Base-by-base conservation (phyloP, 2,329 filamentous ascomycete genomes). In the Penicillium sp. region DNA sequence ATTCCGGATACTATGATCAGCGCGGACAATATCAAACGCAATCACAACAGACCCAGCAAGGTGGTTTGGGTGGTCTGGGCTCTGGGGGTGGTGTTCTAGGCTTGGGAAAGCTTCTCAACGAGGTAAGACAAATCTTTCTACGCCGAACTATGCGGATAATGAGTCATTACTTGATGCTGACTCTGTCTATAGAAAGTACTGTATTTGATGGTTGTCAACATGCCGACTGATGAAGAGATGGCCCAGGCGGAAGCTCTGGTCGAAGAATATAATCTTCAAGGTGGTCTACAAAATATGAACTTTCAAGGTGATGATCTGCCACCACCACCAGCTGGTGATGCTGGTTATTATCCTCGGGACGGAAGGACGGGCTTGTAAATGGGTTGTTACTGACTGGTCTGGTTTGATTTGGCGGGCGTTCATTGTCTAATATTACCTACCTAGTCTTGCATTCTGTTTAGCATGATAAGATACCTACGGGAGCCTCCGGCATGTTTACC, bases 131-230 rank as follows among this genome's bases (percentile, higher is more conserved):
- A 35, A 16, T 5, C 14, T 16, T 35, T 35, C 8, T 3, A 12
- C 28, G 28, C 3, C 28, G 28, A 3, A 16, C 11, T 35, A 16
- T 35, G n/a, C n/a, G n/a, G n/a, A n/a, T 16, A 14, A 5, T 14
- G 14, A 35, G 2, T 35, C 6, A 14, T 14, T 35, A 3, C 14
- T 16, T 35, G 30, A 16, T 3, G 12, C 30, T 35, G 30, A 35
- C 30, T 35, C 16, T 35, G 30, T 5, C 3, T 16, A 35, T 16
- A 35, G 74, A 74, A 79, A 66, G 76, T 81, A 12, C 61, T 81
- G 23, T 82, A 81, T 60, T 60, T 82, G 55, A 76, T 80, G 68
- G 75, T 82, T 52, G 77, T 81, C 16, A 81, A 81, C 57, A 69
- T 81, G 70, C 80, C 79, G 1, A 69, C 69, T 0, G 72, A 76